Evolutionary conservation across 352 stramenopile genomes (phyloP).

Genomic region (Phytophthora cajani): DNA sequence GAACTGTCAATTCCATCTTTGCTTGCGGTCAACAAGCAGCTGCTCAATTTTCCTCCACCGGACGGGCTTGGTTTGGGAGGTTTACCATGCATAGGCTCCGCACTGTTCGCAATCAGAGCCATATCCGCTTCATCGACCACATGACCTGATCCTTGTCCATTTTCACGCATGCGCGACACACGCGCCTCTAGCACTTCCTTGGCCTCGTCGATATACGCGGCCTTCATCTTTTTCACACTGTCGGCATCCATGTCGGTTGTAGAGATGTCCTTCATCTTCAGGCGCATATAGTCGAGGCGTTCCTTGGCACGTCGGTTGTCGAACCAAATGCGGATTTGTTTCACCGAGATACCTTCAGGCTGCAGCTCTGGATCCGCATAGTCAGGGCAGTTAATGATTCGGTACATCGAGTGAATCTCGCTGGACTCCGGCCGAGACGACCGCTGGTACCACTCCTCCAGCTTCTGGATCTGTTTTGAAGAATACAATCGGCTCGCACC

Average conservation of each 20-base stretch:
- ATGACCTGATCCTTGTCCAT: constrained; percentile 64
- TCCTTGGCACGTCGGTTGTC: constrained; percentile 88
- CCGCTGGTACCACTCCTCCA: constrained; percentile 90
- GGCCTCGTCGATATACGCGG: constrained; percentile 87
- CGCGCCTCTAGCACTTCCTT: constrained; percentile 88
- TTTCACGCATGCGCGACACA: constrained; percentile 83
- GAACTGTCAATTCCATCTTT: constrained; percentile 35
- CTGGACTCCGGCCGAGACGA: constrained; percentile 80
- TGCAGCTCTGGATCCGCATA: constrained; percentile 87
- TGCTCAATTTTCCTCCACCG: constrained; percentile 34
- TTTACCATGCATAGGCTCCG: constrained; percentile 53
- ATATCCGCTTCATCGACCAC: constrained; percentile 86
- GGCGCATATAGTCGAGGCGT: constrained; percentile 86
- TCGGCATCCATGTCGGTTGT: constrained; percentile 85
- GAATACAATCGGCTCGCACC: constrained; percentile 86
- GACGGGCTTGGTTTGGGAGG: constrained; percentile 41
- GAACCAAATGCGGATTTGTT: constrained; percentile 91
- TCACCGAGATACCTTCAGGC: constrained; percentile 86
- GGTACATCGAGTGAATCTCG: constrained; percentile 92
- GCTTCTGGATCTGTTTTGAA: constrained; percentile 87
- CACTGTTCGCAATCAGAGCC: constrained; percentile 58
- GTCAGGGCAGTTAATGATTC: constrained; percentile 86
- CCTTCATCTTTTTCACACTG: constrained; percentile 89
- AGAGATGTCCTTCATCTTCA: constrained; percentile 91
- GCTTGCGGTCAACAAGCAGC: constrained; percentile 1